A percentile compares a stretch with the other conserved stretches of the same genome.
phyloP scores from a whole-genome alignment of 306 rosid species.

The Pueraria montana region DNA sequence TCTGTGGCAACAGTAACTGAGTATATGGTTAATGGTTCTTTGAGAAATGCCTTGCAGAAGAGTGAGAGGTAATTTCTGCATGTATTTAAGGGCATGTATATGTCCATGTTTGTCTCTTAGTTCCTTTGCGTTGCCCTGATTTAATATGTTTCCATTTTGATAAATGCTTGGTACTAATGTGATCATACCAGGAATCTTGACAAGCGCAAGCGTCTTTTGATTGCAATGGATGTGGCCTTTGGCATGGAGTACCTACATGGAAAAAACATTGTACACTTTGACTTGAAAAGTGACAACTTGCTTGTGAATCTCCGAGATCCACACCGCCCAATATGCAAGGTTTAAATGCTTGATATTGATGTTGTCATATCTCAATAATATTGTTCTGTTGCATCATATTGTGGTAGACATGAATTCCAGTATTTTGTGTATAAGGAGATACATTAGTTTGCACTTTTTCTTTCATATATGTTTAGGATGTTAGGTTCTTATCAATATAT shows the following conservation, averaged over 20 bases:
- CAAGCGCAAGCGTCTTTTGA: slow-evolving; percentile 79
- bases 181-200: slow-evolving; percentile 74
- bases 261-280: slow-evolving; percentile 87
- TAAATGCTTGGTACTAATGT: slow-evolving; percentile 28
- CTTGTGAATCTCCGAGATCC: slow-evolving; percentile 93
- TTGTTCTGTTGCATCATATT: slow-evolving; percentile 21
- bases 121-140: slow-evolving; percentile 36
- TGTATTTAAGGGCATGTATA: slow-evolving; percentile 20
- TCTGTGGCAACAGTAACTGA: slow-evolving; percentile 97
- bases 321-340: slow-evolving; percentile 97
- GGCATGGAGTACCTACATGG: slow-evolving; percentile 92
- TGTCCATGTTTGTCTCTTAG: not conserved
- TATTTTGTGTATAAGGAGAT: not conserved
- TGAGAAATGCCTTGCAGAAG: slow-evolving; percentile 84
- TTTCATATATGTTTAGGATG: not conserved
- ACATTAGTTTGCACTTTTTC: not conserved
- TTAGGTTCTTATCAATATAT: slow-evolving; percentile 5
- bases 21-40: slow-evolving; percentile 92
- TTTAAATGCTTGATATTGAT: slow-evolving; percentile 48
- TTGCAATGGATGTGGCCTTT: slow-evolving; percentile 90
- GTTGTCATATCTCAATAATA: slow-evolving; percentile 13
- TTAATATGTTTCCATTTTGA: slow-evolving; percentile 24
- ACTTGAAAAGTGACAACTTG: slow-evolving; percentile 90
- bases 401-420: not conserved
- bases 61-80: slow-evolving; percentile 70